A percentile compares a stretch with the other conserved stretches of the same genome.
Evolutionary conservation across 176 grass and related monocot species (phyloP).

Genomic region (Eragrostis nindensis): DNA sequence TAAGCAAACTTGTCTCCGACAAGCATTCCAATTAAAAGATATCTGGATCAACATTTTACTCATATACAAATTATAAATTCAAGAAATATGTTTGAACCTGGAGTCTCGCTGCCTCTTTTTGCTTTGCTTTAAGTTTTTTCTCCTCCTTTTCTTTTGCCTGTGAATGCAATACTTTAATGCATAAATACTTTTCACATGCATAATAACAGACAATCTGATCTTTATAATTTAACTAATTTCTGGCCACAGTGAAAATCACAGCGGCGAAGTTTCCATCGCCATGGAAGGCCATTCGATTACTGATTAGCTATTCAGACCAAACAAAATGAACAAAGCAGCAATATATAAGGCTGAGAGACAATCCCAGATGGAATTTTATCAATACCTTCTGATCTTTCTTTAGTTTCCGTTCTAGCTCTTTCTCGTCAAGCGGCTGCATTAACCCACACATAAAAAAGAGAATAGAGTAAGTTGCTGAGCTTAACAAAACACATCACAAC

Average conservation of each 20-base stretch:
- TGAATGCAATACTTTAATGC: background rate
- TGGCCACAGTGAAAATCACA: background rate
- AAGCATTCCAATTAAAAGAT: background rate
- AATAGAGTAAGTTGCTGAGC: background rate
- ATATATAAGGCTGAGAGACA: background rate
- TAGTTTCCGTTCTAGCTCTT: slow-evolving; percentile 66
- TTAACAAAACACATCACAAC: background rate
- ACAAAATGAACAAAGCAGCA: background rate
- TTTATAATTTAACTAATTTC: background rate
- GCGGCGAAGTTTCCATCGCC: background rate
- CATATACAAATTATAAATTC: slow-evolving; percentile 20
- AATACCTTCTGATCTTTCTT: slow-evolving; percentile 83
- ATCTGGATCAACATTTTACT: background rate
- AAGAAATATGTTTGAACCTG: slow-evolving; percentile 45
- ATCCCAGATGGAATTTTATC: background rate
- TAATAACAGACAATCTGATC: background rate
- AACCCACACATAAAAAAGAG: background rate
- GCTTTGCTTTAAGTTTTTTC: slow-evolving; percentile 75
- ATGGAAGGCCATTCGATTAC: background rate
- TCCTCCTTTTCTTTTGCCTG: slow-evolving; percentile 80
- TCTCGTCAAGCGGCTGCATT: slow-evolving; percentile 54
- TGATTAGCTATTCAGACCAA: background rate
- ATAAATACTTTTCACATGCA: slow-evolving; percentile 11
- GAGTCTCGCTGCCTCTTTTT: slow-evolving; percentile 73
- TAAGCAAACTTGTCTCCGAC: background rate